phyloP scores from a whole-genome alignment of 108 stramenopile species.

The Epipyxis sp. region DNA sequence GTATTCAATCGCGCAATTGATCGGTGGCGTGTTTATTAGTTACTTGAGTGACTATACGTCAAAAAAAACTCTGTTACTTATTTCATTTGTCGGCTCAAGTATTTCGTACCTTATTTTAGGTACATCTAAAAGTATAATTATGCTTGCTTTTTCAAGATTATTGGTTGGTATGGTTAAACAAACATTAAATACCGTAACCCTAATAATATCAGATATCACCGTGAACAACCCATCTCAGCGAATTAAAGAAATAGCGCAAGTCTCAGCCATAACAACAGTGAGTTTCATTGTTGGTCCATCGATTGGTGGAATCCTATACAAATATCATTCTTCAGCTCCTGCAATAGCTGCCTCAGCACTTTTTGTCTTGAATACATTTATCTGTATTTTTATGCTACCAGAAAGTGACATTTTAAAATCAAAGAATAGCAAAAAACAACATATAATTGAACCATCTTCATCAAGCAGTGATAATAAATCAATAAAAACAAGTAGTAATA shows the following conservation, averaged over 20 bases:
- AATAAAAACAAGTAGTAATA: too few species aligned
- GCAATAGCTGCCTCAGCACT: neutral
- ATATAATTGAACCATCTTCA: neutral
- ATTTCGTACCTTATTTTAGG: constrained; percentile 71
- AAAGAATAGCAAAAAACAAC: neutral
- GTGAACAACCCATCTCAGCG: neutral
- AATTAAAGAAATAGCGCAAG: neutral
- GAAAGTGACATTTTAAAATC: neutral
- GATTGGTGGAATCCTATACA: neutral
- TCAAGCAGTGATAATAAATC: neutral
- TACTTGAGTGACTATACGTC: constrained; percentile 66
- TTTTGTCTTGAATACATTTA: neutral
- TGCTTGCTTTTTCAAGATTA: constrained; percentile 66
- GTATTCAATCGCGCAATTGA: constrained; percentile 77
- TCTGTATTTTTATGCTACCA: neutral
- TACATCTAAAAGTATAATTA: constrained; percentile 55
- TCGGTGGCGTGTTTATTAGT: constrained; percentile 75
- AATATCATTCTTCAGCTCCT: neutral
- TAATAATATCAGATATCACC: constrained; percentile 66
- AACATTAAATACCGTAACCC: constrained; percentile 83
- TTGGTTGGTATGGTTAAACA: constrained; percentile 87
- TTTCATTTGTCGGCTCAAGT: constrained; percentile 78
- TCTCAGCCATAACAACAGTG: neutral
- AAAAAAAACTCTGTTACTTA: constrained; percentile 62
- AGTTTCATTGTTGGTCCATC: neutral